phyloP scores from a whole-genome alignment of 2,329 filamentous ascomycete genomes.

The Kalmusia sp. region DNA sequence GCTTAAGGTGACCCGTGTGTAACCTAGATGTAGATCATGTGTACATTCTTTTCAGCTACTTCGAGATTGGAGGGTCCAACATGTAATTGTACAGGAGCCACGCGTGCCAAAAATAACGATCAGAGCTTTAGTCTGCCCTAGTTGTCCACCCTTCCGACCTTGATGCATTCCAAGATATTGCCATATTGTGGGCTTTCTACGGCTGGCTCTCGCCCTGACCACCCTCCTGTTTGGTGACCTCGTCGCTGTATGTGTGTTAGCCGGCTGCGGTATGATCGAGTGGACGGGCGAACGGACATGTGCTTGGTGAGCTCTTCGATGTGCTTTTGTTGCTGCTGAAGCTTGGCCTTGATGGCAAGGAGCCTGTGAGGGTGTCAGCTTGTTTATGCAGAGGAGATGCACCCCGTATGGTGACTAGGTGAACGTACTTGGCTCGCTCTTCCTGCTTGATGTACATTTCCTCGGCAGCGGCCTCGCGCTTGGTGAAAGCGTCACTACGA shows the following conservation, averaged over 20 bases:
- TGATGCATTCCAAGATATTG: background rate
- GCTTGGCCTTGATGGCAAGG: slow-evolving; percentile 70
- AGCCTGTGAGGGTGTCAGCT: slow-evolving; percentile 59
- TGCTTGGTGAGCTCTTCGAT: slow-evolving; percentile 84
- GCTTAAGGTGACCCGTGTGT: no score
- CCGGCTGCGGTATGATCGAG: background rate
- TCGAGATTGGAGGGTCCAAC: slow-evolving; percentile 6
- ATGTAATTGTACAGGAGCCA: slow-evolving; percentile 8
- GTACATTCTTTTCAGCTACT: background rate
- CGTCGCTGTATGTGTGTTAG: slow-evolving; percentile 65
- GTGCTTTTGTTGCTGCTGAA: slow-evolving; percentile 80
- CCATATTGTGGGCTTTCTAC: no score
- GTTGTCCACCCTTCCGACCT: background rate
- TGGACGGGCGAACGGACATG: slow-evolving; percentile 67
- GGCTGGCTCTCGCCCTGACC: slow-evolving; percentile 69
- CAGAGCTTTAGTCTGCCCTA: slow-evolving; percentile 3
- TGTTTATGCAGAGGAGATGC: background rate
- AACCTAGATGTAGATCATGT: background rate
- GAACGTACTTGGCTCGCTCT: slow-evolving; percentile 79
- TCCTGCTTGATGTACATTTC: slow-evolving; percentile 83
- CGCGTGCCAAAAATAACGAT: slow-evolving; percentile 1
- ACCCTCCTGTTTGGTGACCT: slow-evolving; percentile 75
- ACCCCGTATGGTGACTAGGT: slow-evolving; percentile 1
- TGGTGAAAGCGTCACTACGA: slow-evolving; percentile 85
- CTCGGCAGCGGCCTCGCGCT: slow-evolving; percentile 87